Conservation (phyloP, 1,284 basidiomycete genomes). For the Tilletia caries region DNA sequence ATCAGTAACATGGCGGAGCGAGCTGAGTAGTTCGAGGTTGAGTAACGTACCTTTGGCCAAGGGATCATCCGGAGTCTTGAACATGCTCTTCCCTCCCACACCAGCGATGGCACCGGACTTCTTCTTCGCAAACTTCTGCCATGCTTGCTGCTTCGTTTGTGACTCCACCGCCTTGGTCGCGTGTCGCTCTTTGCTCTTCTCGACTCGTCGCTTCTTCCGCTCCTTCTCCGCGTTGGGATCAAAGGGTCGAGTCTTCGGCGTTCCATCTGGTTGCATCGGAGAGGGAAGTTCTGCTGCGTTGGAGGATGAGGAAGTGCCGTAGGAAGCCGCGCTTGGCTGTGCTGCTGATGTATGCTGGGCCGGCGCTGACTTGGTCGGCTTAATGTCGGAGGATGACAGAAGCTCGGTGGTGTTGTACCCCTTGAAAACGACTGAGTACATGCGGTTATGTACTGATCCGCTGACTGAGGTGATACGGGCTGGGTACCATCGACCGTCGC, state of each 20-base stretch:
- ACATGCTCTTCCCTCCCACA: slow-evolving; percentile 70
- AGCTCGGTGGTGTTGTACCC: slow-evolving; percentile 93
- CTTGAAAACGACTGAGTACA: slow-evolving; percentile 91
- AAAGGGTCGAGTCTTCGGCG: neutral
- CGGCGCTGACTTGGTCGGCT: slow-evolving; percentile 57
- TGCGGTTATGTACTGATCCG: slow-evolving; percentile 76
- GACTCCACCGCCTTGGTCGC: slow-evolving; percentile 87
- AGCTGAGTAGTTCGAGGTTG: neutral
- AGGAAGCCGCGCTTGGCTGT: slow-evolving; percentile 58
- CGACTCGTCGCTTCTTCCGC: slow-evolving; percentile 67
- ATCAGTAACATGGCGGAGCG: neutral
- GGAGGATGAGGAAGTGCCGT: slow-evolving; percentile 54
- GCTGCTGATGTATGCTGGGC: slow-evolving; percentile 5
- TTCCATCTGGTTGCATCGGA: slow-evolving; percentile 3
- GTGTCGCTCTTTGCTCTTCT: slow-evolving; percentile 84
- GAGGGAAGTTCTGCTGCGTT: slow-evolving; percentile 49
- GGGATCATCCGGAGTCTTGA: slow-evolving; percentile 92
- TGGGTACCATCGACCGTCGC: slow-evolving; percentile 39
- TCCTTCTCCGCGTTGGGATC: slow-evolving; percentile 55
- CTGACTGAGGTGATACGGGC: slow-evolving; percentile 63
- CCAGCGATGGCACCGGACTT: slow-evolving; percentile 67
- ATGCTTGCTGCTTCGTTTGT: slow-evolving; percentile 78
- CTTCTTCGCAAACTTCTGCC: slow-evolving; percentile 92
- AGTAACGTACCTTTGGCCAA: slow-evolving; percentile 68
- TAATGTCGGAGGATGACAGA: slow-evolving; percentile 70